Conservation (phyloP, 345 rosid genomes). For the Eucalyptus coolabah region DNA sequence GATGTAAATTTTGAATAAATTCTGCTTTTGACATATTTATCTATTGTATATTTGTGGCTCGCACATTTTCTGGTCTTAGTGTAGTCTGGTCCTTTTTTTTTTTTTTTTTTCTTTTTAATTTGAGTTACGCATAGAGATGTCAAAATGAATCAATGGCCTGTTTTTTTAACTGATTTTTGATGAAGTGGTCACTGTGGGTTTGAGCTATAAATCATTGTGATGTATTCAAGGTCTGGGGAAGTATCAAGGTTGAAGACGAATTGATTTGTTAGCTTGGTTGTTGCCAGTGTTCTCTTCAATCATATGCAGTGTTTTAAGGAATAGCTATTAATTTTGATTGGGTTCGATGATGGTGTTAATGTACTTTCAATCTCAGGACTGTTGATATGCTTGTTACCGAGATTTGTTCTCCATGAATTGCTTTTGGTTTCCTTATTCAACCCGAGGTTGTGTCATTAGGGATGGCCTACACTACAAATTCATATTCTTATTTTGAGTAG, state of each 20-base stretch:
- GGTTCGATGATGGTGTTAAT: background rate
- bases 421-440: background rate
- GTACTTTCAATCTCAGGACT: background rate
- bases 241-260: background rate
- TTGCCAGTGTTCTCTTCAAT: background rate
- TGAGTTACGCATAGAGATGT: no score
- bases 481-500: no score
- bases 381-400: background rate
- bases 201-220: background rate
- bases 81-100: no score
- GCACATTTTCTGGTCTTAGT: no score
- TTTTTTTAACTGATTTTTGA: no score
- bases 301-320: background rate
- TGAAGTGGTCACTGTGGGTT: no score
- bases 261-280: background rate
- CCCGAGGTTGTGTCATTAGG: background rate
- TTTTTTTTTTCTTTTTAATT: no score
- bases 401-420: background rate
- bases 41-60: no score
- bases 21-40: no score
- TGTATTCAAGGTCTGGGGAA: background rate
- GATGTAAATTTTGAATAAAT: no score
- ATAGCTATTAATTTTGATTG: background rate
- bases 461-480: background rate
- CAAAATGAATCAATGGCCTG: no score